These are phyloP conservation scores for Rhexocercosporidium sp. DNA, from an alignment of 2,329 filamentous ascomycete species.

Conservation along the genomic window DNA sequence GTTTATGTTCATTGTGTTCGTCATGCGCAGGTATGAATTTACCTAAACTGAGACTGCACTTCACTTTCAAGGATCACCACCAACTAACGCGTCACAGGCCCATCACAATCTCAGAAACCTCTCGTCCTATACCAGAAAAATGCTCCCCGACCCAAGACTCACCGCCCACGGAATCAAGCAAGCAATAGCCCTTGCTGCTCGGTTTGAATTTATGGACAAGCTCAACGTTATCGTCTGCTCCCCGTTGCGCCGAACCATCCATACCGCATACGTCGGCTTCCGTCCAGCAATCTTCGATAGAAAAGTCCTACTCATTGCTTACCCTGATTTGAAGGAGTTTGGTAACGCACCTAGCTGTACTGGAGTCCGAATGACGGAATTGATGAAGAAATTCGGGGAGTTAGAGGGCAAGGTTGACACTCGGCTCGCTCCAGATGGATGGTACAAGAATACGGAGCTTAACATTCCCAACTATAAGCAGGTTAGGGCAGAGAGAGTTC, in stretches of 20 bases:
- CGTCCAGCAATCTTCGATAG: background rate
- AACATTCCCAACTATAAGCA: background rate
- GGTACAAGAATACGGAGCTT: background rate
- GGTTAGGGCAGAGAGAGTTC: background rate
- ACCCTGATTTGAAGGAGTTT: slow-evolving; percentile 10
- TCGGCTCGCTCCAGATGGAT: slow-evolving; percentile 2
- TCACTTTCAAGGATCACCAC: background rate
- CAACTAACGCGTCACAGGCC: background rate
- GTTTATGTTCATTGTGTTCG: slow-evolving; percentile 1
- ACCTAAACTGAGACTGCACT: background rate
- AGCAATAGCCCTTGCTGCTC: background rate
- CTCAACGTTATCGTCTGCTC: slow-evolving; percentile 7
- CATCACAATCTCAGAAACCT: background rate
- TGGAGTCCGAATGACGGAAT: background rate
- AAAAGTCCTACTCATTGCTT: background rate
- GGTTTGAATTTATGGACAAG: background rate
- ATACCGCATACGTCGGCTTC: background rate
- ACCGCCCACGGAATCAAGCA: background rate
- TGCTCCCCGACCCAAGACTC: background rate
- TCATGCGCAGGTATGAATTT: slow-evolving; percentile 11
- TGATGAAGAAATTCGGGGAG: background rate
- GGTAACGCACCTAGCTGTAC: background rate
- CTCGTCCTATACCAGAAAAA: background rate
- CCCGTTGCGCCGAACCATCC: background rate
- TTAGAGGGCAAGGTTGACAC: background rate